Conservation (phyloP, 306 rosid species). For the Biancaea sappan region DNA sequence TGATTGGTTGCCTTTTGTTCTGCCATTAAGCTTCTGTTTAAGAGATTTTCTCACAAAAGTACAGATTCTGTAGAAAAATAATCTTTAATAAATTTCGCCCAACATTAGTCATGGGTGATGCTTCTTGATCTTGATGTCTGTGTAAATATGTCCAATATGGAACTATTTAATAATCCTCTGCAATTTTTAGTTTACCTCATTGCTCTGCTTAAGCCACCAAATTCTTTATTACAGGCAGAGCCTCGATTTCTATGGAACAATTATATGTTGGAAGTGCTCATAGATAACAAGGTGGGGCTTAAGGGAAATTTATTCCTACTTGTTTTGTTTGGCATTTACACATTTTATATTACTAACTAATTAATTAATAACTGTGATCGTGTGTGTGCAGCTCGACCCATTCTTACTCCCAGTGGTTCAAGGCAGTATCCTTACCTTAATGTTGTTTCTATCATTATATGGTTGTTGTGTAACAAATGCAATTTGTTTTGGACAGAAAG, state of each 20-base stretch:
- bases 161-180: slow-evolving; percentile 22
- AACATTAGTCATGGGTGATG: background rate
- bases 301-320: slow-evolving; percentile 21
- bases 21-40: background rate
- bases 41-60: background rate
- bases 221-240: slow-evolving; percentile 68
- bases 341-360: slow-evolving; percentile 21
- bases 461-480: slow-evolving; percentile 5
- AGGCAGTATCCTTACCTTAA: slow-evolving; percentile 73
- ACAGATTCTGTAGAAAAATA: background rate
- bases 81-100: background rate
- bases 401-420: slow-evolving; percentile 80
- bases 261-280: slow-evolving; percentile 79
- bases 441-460: slow-evolving; percentile 28
- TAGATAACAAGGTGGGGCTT: slow-evolving; percentile 64
- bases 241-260: slow-evolving; percentile 91
- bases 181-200: slow-evolving; percentile 6
- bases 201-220: slow-evolving; percentile 29
- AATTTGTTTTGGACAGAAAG: background rate
- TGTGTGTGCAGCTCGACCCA: slow-evolving; percentile 74
- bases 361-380: slow-evolving; percentile 32
- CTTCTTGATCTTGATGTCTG: background rate
- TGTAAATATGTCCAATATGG: slow-evolving; percentile 1
- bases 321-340: slow-evolving; percentile 6
- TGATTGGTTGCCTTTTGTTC: slow-evolving; percentile 28